phyloP scores from a whole-genome alignment of 2,329 filamentous ascomycete genomes.

The Cercospora brassicicola region DNA sequence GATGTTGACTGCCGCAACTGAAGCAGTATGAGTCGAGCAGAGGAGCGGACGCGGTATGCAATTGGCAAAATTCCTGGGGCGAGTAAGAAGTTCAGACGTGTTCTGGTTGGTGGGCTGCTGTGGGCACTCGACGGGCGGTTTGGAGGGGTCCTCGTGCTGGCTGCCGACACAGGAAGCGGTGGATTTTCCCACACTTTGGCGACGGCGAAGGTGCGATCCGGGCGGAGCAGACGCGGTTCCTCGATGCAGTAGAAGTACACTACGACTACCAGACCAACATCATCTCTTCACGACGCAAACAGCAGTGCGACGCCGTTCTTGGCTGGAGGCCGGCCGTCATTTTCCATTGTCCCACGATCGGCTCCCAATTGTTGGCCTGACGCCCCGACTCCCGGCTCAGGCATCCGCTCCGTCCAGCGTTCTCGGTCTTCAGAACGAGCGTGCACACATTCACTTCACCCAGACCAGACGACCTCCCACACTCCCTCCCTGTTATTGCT shows the following conservation, averaged over 20 bases:
- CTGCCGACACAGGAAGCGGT: background rate
- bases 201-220: background rate
- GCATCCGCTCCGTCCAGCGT: conserved; percentile 1
- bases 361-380: background rate
- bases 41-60: background rate
- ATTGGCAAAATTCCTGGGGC: conserved; percentile 7
- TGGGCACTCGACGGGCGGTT: background rate
- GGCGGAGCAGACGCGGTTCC: background rate
- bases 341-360: background rate
- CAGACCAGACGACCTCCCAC: conserved; percentile 17
- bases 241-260: background rate
- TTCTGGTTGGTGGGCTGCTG: conserved; percentile 5
- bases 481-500: conserved; percentile 17
- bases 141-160: background rate
- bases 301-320: background rate
- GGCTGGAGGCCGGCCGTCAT: background rate
- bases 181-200: background rate
- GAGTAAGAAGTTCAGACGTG: conserved; percentile 4
- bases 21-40: background rate
- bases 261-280: background rate
- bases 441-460: conserved; percentile 9
- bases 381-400: background rate
- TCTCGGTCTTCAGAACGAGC: conserved; percentile 4
- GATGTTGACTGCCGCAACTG: background rate
- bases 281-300: background rate